phyloP scores from a whole-genome alignment of 192 early-diverging fungal genomes.

The Funneliformis mosseae region DNA sequence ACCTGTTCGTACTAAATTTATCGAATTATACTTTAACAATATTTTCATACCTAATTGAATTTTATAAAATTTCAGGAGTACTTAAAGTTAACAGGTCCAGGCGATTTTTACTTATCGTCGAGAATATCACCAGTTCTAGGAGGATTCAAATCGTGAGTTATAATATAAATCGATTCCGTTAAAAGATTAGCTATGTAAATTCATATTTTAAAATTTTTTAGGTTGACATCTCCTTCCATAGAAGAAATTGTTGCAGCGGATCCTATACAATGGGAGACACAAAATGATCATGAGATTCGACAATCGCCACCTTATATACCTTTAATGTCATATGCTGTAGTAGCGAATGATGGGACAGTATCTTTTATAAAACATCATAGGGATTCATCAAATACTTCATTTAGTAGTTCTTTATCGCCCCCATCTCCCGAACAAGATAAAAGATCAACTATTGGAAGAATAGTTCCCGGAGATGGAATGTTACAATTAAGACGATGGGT shows the following conservation, averaged over 20 bases:
- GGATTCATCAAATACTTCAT: neutral
- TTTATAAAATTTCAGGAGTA: constrained; percentile 45
- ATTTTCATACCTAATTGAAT: neutral
- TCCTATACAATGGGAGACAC: too few relatives aligned
- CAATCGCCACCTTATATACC: constrained; percentile 11
- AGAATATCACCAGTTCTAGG: constrained; percentile 37
- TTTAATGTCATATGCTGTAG: constrained; percentile 23
- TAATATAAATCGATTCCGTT: neutral
- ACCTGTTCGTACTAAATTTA: constrained; percentile 39
- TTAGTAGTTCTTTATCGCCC: neutral
- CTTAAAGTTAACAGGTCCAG: constrained; percentile 59
- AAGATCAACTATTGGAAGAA: neutral
- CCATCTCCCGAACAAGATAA: neutral
- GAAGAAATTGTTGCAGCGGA: constrained; percentile 32
- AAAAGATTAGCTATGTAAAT: neutral
- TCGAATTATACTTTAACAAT: neutral
- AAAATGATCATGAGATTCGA: neutral
- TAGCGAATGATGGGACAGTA: constrained; percentile 18
- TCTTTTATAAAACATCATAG: neutral
- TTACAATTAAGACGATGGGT: constrained; percentile 20
- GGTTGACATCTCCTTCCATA: constrained; percentile 30
- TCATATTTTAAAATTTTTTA: neutral
- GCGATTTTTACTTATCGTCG: constrained; percentile 63
- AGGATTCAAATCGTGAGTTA: neutral
- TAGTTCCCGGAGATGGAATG: neutral